Base-by-base conservation (phyloP, 352 stramenopile genomes). In the Phytophthora colocasiae region DNA sequence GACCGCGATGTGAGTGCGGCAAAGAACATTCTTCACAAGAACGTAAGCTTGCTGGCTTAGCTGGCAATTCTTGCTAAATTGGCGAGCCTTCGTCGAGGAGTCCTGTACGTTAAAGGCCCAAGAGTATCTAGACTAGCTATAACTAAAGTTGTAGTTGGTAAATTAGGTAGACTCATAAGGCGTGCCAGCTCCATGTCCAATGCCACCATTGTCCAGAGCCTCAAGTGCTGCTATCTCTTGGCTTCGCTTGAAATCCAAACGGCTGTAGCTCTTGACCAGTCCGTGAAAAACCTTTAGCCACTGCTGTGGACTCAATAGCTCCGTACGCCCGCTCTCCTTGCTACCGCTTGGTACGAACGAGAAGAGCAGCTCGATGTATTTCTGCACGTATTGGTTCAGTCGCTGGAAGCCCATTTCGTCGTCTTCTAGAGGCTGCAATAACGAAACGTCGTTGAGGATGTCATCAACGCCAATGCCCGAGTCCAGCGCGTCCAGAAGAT, bases 271-370 rank as follows among this genome's bases (percentile, higher is more conserved):
- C 55, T 91, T 93, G 26, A 78, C 63, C 32, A 93, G 53, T 9
- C 63, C 54, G 14, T 90, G 66, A 48, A 89, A 93, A 9, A 70
- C 70, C 43, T 86, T 86, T 31, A 92, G 67, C 85, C 85, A 93
- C 36, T 90, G 81, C 22, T 68, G 38, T 5, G 84, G 65, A 24
- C 75, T 76, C 47, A 91, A 67, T 48, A 92, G 58, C 50, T 93
- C 83, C 10, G 79, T 72, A 6, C 75, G 77, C 27, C 79, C 72
- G 22, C 59, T 50, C 19, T 81, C 71, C 40, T 81, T 78, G 31
- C 76, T 79, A 36, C 58, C 47, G 29, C 47, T 62, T 31, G 54
- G 32, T 17, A 57, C 53, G 14, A 68, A 73, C 8, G 69, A 71
- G 45, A 89, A 81, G 8, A 93, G 53, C 34, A 85, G 62, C 10